Evolutionary conservation across 2,329 filamentous ascomycete species (phyloP).

Genomic region (Sporothrix variecibatus): DNA sequence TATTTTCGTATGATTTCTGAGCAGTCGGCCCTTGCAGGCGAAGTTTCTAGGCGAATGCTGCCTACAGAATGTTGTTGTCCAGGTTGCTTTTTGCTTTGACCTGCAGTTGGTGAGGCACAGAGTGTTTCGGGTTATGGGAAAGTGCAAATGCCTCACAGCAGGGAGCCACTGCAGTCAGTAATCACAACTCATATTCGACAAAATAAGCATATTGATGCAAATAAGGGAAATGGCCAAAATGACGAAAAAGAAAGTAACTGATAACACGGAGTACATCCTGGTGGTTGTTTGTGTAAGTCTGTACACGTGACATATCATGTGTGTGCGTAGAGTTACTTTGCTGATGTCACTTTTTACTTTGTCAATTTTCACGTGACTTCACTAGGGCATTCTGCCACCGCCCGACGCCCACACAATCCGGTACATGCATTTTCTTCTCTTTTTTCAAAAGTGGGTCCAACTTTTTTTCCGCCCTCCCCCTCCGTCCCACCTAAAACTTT

Average conservation of each 20-base stretch:
- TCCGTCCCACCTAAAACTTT: slow-evolving; percentile 6
- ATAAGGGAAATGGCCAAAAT: neutral
- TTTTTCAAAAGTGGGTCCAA: slow-evolving; percentile 2
- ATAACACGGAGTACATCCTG: too few relatives aligned
- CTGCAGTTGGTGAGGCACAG: neutral
- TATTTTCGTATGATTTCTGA: neutral
- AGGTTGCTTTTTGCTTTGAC: neutral
- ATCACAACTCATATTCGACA: neutral
- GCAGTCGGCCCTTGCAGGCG: neutral
- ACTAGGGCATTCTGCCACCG: slow-evolving; percentile 19
- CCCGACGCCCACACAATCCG: slow-evolving; percentile 3
- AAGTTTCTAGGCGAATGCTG: neutral
- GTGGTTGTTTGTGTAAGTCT: neutral
- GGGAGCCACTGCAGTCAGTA: neutral
- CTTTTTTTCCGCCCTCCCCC: slow-evolving; percentile 12
- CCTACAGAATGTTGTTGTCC: neutral
- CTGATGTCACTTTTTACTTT: neutral
- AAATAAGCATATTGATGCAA: neutral
- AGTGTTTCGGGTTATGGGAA: slow-evolving; percentile 5
- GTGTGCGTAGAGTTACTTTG: neutral
- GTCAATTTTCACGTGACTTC: neutral
- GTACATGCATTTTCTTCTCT: neutral
- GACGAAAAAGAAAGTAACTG: neutral
- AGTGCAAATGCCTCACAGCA: neutral
- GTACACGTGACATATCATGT: neutral